Evolutionary conservation across 2,329 filamentous ascomycete species (phyloP), one percentile per base, ranked within the genome.

Genomic region (Aspergillus intermedius): DNA sequence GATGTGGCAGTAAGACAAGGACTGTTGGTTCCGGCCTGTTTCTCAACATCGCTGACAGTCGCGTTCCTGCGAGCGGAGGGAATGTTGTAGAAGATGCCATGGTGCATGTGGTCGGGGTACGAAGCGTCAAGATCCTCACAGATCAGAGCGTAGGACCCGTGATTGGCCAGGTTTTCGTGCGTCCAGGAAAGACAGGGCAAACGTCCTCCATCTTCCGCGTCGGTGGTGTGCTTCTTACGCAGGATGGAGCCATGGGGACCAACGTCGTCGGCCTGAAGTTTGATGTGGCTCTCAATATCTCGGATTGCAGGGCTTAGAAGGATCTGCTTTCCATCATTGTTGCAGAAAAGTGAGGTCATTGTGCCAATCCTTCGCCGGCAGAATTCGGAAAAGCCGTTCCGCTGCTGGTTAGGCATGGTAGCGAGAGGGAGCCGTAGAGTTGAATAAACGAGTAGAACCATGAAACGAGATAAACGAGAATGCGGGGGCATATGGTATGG

Each of bases 61-160:
- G 57, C 53, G 4, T 45, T 42, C 1, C 47, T 60, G 2, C 43
- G 50, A 1, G 52, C 50, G 1, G 59, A 23, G 4, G 64, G 63
- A 44, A 69, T 68, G 1, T 43, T 54, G 49, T 64, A 69, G 41
- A 63, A 60, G 1, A 63, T 50, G 0, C 60, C 64, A 23, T 67
- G 65, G 5, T 60, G 53, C 9, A 66, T 46, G 42, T 40, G 37
- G 37, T 50, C 56, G 9, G 60, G 58, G 5, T 64, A 57, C 3
- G 64, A 61, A 0, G 57, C 48, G 23, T 68, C 65, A 15, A 64
- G 51, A 25, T 66, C 64, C 44, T 69, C 63, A 13, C 59, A 57
- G 8, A 65, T 35, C 21, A 69, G 44, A 10, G 67, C 48, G 22
- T 63, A 62, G 43, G 61, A 61, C 23, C 55, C 50, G 19, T 59